Conservation (phyloP, 2,329 filamentous ascomycete genomes). For the Dactylellina sp. region DNA sequence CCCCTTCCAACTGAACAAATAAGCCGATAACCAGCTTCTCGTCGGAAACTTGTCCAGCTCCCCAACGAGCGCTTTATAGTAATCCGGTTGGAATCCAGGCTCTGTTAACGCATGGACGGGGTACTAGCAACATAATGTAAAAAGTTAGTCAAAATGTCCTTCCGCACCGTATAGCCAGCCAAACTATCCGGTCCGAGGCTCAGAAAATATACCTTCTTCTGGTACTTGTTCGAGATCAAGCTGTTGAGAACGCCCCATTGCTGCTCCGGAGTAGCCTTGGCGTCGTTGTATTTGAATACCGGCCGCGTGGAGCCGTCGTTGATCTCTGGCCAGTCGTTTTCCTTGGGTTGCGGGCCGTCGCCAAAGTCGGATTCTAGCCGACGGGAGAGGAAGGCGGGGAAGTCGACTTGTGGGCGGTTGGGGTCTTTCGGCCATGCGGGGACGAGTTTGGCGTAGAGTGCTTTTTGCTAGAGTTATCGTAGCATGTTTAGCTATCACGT, state of each 20-base stretch:
- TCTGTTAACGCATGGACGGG: slow-evolving; percentile 68
- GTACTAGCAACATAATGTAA: slow-evolving; percentile 64
- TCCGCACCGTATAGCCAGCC: slow-evolving; percentile 19
- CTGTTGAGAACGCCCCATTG: slow-evolving; percentile 73
- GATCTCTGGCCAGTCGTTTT: slow-evolving; percentile 23
- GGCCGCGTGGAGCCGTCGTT: slow-evolving; percentile 26
- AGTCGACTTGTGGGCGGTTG: slow-evolving; percentile 73
- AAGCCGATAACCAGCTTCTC: slow-evolving; percentile 68
- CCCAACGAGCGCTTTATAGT: slow-evolving; percentile 72
- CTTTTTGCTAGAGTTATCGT: slow-evolving; percentile 50
- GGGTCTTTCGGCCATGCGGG: slow-evolving; percentile 74
- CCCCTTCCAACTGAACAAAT: slow-evolving; percentile 71
- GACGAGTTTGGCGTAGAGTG: slow-evolving; percentile 67
- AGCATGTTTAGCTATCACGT: slow-evolving; percentile 7
- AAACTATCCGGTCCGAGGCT: not conserved
- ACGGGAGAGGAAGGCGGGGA: slow-evolving; percentile 70
- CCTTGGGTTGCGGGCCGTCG: slow-evolving; percentile 25
- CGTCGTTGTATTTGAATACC: slow-evolving; percentile 8
- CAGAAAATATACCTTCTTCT: slow-evolving; percentile 66
- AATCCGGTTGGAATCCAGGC: slow-evolving; percentile 73
- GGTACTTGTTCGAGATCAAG: slow-evolving; percentile 72
- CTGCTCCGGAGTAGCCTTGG: slow-evolving; percentile 68
- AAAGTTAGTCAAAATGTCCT: slow-evolving; percentile 6
- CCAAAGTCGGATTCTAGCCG: slow-evolving; percentile 64
- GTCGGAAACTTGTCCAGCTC: slow-evolving; percentile 75